phyloP scores from a whole-genome alignment of 2,329 filamentous ascomycete genomes.

The Aspergillus sclerotialis region DNA sequence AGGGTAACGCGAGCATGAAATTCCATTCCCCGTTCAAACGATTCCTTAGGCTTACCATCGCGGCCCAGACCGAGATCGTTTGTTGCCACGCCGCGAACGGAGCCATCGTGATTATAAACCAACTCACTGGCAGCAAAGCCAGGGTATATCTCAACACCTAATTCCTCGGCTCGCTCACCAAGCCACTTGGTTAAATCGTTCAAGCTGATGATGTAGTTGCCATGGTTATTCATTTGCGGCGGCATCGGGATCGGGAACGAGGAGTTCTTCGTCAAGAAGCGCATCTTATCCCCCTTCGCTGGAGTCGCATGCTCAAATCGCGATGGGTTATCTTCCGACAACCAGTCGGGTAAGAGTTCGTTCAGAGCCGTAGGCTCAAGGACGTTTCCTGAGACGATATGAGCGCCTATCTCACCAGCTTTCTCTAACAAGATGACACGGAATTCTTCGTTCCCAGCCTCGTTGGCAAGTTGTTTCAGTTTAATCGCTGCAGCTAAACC shows the following conservation, averaged over 20 bases:
- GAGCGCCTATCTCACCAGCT: slow-evolving; percentile 86
- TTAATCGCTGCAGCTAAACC: slow-evolving; percentile 89
- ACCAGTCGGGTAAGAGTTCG: slow-evolving; percentile 91
- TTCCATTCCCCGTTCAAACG: slow-evolving; percentile 95
- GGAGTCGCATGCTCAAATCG: slow-evolving; percentile 84
- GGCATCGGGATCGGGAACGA: slow-evolving; percentile 78
- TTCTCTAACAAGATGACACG: slow-evolving; percentile 90
- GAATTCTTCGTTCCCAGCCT: slow-evolving; percentile 92
- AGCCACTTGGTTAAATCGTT: slow-evolving; percentile 96
- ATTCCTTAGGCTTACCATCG: slow-evolving; percentile 77
- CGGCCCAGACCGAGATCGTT: slow-evolving; percentile 85
- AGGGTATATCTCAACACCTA: slow-evolving; percentile 92
- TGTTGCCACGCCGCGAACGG: slow-evolving; percentile 88
- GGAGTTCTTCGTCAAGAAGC: slow-evolving; percentile 77
- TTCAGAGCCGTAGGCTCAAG: slow-evolving; percentile 82
- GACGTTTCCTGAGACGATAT: slow-evolving; percentile 93
- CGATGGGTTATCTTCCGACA: slow-evolving; percentile 77
- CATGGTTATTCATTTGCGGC: slow-evolving; percentile 96
- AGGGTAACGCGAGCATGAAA: slow-evolving; percentile 90
- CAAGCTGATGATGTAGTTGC: slow-evolving; percentile 94
- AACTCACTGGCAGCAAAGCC: slow-evolving; percentile 94
- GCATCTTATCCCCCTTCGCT: slow-evolving; percentile 79
- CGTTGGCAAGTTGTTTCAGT: slow-evolving; percentile 90
- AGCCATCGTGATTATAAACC: slow-evolving; percentile 76
- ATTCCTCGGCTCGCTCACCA: slow-evolving; percentile 89